Evolutionary conservation across 2,329 filamentous ascomycete species (phyloP).

Genomic region (Clonostachys rosea): DNA sequence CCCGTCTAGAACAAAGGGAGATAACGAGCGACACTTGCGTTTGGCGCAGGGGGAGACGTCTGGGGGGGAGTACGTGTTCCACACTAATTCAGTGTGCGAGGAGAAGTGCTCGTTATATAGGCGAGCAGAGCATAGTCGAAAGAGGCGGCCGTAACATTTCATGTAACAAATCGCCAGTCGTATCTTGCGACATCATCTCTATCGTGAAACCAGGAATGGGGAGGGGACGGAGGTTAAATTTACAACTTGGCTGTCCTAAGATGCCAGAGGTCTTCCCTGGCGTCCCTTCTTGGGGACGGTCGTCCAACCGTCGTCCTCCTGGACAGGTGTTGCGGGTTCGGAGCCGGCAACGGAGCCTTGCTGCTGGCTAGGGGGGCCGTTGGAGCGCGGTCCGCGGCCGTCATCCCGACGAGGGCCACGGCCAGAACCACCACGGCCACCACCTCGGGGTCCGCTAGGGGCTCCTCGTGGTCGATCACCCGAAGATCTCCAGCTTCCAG

Average conservation of each 20-base stretch:
- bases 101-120: no score
- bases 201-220: slow-evolving; percentile 23
- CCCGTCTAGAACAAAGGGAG: no score
- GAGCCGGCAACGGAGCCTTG: slow-evolving; percentile 19
- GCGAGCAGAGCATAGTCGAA: no score
- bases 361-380: slow-evolving; percentile 36
- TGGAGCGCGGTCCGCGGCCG: slow-evolving; percentile 39
- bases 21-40: no score
- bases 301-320: slow-evolving; percentile 61
- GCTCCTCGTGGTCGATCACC: slow-evolving; percentile 42
- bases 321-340: slow-evolving; percentile 22
- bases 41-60: no score
- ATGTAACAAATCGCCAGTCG: background rate
- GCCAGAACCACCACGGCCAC: slow-evolving; percentile 25
- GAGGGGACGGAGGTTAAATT: slow-evolving; percentile 22
- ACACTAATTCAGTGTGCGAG: no score
- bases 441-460: slow-evolving; percentile 31
- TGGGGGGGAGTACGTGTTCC: no score
- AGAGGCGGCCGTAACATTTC: background rate
- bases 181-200: slow-evolving; percentile 15
- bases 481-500: slow-evolving; percentile 56
- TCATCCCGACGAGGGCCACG: slow-evolving; percentile 27
- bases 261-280: slow-evolving; percentile 20
- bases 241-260: slow-evolving; percentile 20
- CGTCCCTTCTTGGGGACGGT: slow-evolving; percentile 35